Base-by-base conservation (phyloP, 2,329 filamentous ascomycete genomes). In the Alternaria ethzedia region DNA sequence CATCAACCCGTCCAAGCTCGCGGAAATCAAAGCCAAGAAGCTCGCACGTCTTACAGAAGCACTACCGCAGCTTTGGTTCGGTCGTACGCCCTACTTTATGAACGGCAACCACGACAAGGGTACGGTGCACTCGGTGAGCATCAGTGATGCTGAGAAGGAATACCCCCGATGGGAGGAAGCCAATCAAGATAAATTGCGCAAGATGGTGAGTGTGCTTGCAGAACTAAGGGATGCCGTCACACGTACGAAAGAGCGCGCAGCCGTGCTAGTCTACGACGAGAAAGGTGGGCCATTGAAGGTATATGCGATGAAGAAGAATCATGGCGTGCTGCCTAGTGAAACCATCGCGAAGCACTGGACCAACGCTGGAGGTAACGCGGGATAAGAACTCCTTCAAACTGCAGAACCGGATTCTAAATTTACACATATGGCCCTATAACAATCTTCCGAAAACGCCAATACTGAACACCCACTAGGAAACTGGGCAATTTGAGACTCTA, bases 11-110 rank as follows among this genome's bases (percentile, higher is more conserved):
- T 49, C 50, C 15, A 63, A 62, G 30, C 61, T 73, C 21, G 63
- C 69, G 0, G 71, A 75, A 28, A 52, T 72, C 10, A 75, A 75
- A 59, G 46, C 61, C 2, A 61, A 61, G 44, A 63, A 61, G 30
- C 5, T 9, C 1, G 36, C 45, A 21, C 59, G 49, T 17, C 20
- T 63, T 10, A 41, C 46, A 9, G 50, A 60, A 17, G 51, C 66
- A 6, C 65, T 65, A 17, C 65, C 68, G 13, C 70, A 74, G 54
- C 59, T 72, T 4, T 74, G 68, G 68, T 70, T 74, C 45, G 70
- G 70, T 3, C 67, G 72, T 28, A 73, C 65, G 10, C 70, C 68
- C 2, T 63, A 66, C 51, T 67, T 70, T 10, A 61, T 70, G 50
- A 57, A 60, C 10, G 67, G 71, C 4, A 64, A 65, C 20, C 66